These are phyloP conservation scores for Boletus barrowsii DNA, from an alignment of 768 basidiomycete species.

Conservation along the genomic window DNA sequence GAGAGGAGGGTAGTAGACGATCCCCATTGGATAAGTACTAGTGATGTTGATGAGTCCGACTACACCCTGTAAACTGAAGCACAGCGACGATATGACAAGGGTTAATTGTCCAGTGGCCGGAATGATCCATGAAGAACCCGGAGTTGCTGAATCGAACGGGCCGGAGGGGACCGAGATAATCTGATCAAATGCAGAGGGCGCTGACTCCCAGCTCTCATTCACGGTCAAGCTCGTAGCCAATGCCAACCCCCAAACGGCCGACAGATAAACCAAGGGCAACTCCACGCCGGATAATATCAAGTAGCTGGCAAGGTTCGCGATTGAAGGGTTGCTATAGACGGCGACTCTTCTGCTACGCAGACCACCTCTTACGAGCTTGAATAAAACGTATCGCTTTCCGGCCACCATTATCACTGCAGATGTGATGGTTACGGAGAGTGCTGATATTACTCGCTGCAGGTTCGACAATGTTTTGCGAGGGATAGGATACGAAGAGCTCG, in stretches of 20 bases:
- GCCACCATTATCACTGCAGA: slow-evolving; percentile 14
- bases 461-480: background rate
- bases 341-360: slow-evolving; percentile 11
- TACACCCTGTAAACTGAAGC: background rate
- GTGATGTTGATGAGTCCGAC: slow-evolving; percentile 12
- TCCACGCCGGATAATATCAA: slow-evolving; percentile 3
- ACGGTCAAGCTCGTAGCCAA: slow-evolving; percentile 13
- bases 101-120: background rate
- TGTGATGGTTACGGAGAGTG: slow-evolving; percentile 10
- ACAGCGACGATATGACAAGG: slow-evolving; percentile 1
- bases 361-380: slow-evolving; percentile 8
- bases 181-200: rapidly evolving
- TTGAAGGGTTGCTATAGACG: slow-evolving; percentile 9
- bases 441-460: slow-evolving; percentile 7
- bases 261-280: slow-evolving; percentile 8
- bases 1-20: slow-evolving; percentile 14
- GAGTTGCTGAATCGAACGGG: background rate
- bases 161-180: background rate
- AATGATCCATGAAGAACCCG: background rate
- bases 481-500: too few relatives aligned
- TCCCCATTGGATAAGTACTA: background rate
- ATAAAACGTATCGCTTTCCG: slow-evolving; percentile 15
- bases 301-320: slow-evolving; percentile 8
- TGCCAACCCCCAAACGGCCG: slow-evolving; percentile 12
- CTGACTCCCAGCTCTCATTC: slow-evolving; percentile 5